Base-by-base conservation (phyloP, 2,329 filamentous ascomycete genomes). In the Aspergillus novoparasiticus region DNA sequence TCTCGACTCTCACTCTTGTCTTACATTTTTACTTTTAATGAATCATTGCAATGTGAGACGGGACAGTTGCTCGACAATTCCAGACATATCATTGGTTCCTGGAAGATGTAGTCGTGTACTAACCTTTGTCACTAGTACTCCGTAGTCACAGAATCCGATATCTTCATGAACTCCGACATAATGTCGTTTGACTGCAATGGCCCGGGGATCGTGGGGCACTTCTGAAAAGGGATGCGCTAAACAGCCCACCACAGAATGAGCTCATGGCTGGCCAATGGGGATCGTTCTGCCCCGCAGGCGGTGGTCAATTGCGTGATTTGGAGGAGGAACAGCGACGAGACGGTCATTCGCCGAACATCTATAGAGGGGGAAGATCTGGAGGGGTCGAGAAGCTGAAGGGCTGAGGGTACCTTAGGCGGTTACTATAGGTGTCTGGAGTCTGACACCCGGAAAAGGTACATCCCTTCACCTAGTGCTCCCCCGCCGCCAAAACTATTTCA, bases 281-380 rank as follows among this genome's bases (percentile, higher is more conserved):
- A 21, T 0, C 2, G 56, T 73, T 74, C 69, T 74, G 74, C 71
- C 71, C n/a, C 36, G 26, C 54, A 51, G 70, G 72, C 71, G 71
- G 72, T 72, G 60, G 57, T 55, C 58, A 68, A 79, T 79, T 74
- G 75, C 76, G 75, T 78, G 76, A 76, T 77, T 66, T 67, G 21
- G 45, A 28, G 46, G 59, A 64, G 43, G 34, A 39, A 58, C 41
- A 34, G 57, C 64, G 56, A 62, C 60, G 62, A 61, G 61, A 64
- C 63, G 60, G 64, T 68, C 66, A 66, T 59, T 58, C 54, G 51
- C 55, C 36, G 62, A 61, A 39, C 50, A 11, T 23, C 39, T 45
- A 21, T 64, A 64, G 64, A 64, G 68, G 64, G 66, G 66, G 61
- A 34, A 43, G 36, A 63, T 57, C 58, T 55, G 59, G 63, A 63